These are phyloP conservation scores for Hordeum pubiflorum DNA, from an alignment of 202 grass and related monocot genomes.

Conservation along the genomic window DNA sequence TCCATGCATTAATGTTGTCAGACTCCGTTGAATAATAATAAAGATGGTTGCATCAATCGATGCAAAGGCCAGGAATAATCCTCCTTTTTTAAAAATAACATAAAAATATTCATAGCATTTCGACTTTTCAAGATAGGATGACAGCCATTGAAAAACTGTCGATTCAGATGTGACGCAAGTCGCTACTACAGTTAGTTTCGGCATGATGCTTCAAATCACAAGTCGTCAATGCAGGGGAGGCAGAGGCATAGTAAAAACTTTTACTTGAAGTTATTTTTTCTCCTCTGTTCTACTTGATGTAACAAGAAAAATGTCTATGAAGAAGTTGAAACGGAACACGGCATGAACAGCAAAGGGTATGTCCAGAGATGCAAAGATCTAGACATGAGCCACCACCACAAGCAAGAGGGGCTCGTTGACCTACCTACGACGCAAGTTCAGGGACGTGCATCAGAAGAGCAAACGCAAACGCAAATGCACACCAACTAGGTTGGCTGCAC, in stretches of 20 bases:
- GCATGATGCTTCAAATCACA: neutral
- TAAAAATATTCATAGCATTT: no score
- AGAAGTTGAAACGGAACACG: slow-evolving; percentile 35
- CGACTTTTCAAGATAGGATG: no score
- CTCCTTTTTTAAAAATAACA: no score
- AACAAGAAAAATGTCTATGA: slow-evolving; percentile 23
- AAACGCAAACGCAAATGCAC: neutral
- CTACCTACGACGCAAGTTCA: slow-evolving; percentile 22
- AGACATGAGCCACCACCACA: slow-evolving; percentile 38
- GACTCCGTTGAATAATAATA: no score
- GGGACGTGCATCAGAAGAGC: neutral
- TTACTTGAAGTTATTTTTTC: slow-evolving; percentile 25
- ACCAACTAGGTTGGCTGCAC: neutral
- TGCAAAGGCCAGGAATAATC: no score
- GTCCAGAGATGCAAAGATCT: slow-evolving; percentile 41
- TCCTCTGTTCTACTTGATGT: slow-evolving; percentile 22
- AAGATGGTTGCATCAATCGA: no score
- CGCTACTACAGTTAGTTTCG: neutral
- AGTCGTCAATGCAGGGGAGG: neutral
- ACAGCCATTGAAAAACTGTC: neutral
- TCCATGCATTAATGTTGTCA: no score
- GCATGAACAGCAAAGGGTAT: slow-evolving; percentile 31
- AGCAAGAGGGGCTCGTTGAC: slow-evolving; percentile 33
- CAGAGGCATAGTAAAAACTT: neutral
- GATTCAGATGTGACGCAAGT: neutral